phyloP scores from a whole-genome alignment of 139 green algal genomes.

The Coelastrella sp. region DNA sequence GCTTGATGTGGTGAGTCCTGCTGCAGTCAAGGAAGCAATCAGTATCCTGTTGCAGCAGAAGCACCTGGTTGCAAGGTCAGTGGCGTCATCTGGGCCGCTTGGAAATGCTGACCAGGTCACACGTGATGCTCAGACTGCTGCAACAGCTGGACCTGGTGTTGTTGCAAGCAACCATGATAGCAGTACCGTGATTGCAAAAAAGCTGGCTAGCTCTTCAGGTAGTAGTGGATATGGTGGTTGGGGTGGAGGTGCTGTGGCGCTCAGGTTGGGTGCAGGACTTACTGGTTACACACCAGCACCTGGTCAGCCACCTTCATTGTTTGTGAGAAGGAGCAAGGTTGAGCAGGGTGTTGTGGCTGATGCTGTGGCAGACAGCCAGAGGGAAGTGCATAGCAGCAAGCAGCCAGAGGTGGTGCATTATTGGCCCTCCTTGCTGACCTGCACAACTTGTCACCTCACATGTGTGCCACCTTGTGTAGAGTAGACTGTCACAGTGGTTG shows the following conservation, averaged over 20 bases:
- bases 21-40: conserved; percentile 9
- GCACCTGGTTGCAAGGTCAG: neutral
- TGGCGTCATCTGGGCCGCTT: too few species aligned
- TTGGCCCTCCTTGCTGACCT: conserved; percentile 34
- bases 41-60: neutral
- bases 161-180: neutral
- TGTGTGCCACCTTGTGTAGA: neutral
- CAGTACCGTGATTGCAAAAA: neutral
- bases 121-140: too few species aligned
- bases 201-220: neutral
- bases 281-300: neutral
- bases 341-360: neutral
- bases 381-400: neutral
- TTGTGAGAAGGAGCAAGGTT: neutral
- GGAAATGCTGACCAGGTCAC: too few species aligned
- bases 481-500: too few species aligned
- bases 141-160: neutral
- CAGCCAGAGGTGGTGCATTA: conserved; percentile 12
- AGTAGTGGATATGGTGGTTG: neutral
- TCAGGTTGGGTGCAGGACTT: conserved; percentile 7
- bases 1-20: conserved; percentile 17
- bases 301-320: conserved; percentile 9
- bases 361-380: neutral
- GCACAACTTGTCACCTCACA: conserved; percentile 25
- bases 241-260: neutral